These are phyloP conservation scores for Populus davidiana DNA, from an alignment of 345 rosid genomes.

Conservation along the genomic window DNA sequence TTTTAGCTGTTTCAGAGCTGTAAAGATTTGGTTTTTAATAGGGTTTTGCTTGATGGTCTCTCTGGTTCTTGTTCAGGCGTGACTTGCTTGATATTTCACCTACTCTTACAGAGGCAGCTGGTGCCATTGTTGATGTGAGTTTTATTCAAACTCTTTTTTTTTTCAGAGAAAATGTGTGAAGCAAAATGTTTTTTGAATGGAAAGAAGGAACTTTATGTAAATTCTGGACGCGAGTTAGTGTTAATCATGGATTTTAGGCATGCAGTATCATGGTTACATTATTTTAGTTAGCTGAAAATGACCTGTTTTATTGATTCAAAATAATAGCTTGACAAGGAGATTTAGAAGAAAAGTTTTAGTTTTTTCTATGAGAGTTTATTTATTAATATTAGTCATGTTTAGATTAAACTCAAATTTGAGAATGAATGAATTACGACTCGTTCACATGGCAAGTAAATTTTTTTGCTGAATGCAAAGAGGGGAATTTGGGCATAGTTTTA, in stretches of 20 bases:
- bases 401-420: background rate
- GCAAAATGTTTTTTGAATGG: background rate
- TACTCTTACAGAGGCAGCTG: constrained; percentile 90
- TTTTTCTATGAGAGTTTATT: background rate
- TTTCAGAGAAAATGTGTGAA: background rate
- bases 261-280: too few relatives aligned
- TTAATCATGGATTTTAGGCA: background rate
- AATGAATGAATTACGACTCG: background rate
- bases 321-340: too few relatives aligned
- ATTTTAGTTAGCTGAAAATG: background rate
- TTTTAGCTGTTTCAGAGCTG: background rate
- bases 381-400: background rate
- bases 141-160: background rate
- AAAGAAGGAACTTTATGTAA: background rate
- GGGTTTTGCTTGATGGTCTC: background rate
- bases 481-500: background rate
- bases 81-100: constrained; percentile 94
- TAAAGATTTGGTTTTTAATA: background rate
- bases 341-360: too few relatives aligned
- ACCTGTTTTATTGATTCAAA: background rate
- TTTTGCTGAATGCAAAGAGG: background rate
- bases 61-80: constrained; percentile 39
- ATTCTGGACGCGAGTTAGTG: constrained; percentile 13
- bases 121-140: constrained; percentile 92
- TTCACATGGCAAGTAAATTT: background rate